Evolutionary conservation across 345 rosid species (phyloP), one percentile per base, ranked within the genome.

Genomic region (Salix udensis): DNA sequence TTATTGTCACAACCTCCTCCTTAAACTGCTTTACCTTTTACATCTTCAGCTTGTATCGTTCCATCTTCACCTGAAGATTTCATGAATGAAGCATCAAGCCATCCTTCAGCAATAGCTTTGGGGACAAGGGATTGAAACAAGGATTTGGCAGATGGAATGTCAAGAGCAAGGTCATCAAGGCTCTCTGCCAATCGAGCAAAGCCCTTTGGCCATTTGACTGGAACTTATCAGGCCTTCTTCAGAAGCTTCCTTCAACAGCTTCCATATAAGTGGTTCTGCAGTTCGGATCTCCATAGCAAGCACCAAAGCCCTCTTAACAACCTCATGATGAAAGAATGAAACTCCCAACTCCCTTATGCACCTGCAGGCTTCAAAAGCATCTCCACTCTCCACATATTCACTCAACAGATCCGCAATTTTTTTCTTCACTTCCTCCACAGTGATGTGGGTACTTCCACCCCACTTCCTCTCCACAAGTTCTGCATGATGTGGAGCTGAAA

Each of bases 401-500:
- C 89, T 91, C 86, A 96, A 83, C 46, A 94, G 83, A 70, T 88
- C 94, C 46, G 89, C 84, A 73, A 96, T 96, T 88, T 89, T 96
- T 78, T 84, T 92, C 94, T 96, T 96, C 72, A 90, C 92, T 86
- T 96, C 97, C 81, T 91, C 98, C 50, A 91, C 99, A 34, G 99
- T 90, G 72, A 88, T 77, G 80, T 88, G 99, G 61, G 94, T 96
- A 67, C 97, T 90, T 70, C 99, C 99, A 74, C 99, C 99, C 98
- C 99, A 96, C 83, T 86, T 94, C 86, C 90, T 93, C 87, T 94
- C 98, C 83, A 96, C 86, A 84, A 94, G 92, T 69, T 96, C 98
- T 3, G 99, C 99, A 67, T 96, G 99, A 84, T 96, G 99, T 11
- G 99, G 98, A 39, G 99, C 99, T n/a, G 97, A 93, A 71, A 96